Conservation (phyloP, 2,329 filamentous ascomycete species). For the Seiridium unicorne region DNA sequence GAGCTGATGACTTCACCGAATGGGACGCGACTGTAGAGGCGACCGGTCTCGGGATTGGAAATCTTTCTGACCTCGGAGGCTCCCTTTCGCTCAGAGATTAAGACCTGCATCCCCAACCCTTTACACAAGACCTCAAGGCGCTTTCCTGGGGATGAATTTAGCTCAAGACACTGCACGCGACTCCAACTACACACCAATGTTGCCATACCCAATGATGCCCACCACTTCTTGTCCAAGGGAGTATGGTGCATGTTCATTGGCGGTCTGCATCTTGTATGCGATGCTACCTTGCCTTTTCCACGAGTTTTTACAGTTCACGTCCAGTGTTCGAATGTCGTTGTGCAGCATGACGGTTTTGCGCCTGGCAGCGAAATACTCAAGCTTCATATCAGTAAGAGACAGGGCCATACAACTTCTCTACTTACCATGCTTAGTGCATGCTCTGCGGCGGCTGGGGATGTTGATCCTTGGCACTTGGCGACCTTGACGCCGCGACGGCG, state of each 20-base stretch:
- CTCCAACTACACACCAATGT: constrained; percentile 12
- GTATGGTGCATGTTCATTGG: constrained; percentile 12
- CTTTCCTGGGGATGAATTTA: constrained; percentile 10
- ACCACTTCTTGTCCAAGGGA: constrained; percentile 18
- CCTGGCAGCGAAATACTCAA: constrained; percentile 20
- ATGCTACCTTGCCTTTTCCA: constrained; percentile 18
- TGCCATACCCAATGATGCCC: constrained; percentile 18
- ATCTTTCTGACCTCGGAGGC: neutral
- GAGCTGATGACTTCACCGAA: constrained; percentile 17
- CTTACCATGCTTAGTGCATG: constrained; percentile 19
- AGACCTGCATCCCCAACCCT: constrained; percentile 21
- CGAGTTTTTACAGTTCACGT: constrained; percentile 11
- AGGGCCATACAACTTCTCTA: neutral
- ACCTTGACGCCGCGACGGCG: constrained; percentile 17
- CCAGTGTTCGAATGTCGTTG: constrained; percentile 12
- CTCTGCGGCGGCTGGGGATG: constrained; percentile 16
- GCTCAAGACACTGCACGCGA: neutral
- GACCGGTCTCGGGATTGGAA: neutral
- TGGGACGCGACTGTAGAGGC: constrained; percentile 9
- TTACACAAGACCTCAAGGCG: constrained; percentile 17
- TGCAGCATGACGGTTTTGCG: constrained; percentile 20
- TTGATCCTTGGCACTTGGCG: constrained; percentile 14
- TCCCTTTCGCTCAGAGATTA: constrained; percentile 17
- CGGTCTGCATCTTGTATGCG: constrained; percentile 16
- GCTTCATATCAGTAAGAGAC: neutral